These are phyloP conservation scores for Cystoisospora suis DNA, from an alignment of 169 alveolate species.

Conservation along the genomic window DNA sequence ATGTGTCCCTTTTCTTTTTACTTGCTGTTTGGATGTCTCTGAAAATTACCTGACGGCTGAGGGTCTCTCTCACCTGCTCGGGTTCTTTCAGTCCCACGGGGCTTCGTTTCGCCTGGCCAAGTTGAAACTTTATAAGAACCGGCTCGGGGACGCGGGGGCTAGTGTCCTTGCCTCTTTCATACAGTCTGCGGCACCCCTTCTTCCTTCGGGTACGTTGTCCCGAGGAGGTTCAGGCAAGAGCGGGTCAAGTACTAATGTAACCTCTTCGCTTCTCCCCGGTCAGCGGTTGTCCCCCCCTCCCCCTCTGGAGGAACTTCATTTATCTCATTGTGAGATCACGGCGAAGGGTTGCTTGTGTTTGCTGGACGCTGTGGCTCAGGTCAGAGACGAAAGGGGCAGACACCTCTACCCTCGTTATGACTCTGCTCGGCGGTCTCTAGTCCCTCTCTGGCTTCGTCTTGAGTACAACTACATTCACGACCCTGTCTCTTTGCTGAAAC, in stretches of 20 bases:
- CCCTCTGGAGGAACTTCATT: slow-evolving; percentile 44
- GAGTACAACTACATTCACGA: slow-evolving; percentile 44
- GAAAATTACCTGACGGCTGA: slow-evolving; percentile 26
- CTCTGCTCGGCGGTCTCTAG: not conserved
- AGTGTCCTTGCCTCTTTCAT: slow-evolving; percentile 41
- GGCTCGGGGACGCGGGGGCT: slow-evolving; percentile 43
- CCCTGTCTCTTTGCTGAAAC: slow-evolving; percentile 5
- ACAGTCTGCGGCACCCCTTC: not conserved
- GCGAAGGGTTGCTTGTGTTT: slow-evolving; percentile 34
- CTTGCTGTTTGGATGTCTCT: slow-evolving; percentile 32
- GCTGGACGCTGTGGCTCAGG: slow-evolving; percentile 54
- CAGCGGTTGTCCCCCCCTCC: not conserved
- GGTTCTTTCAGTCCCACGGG: not conserved
- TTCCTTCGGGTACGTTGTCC: not conserved
- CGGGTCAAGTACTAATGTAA: not conserved
- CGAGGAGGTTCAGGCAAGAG: no score
- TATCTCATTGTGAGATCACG: slow-evolving; percentile 47
- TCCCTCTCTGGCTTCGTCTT: slow-evolving; percentile 59
- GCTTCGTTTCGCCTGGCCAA: not conserved
- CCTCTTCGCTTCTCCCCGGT: not conserved
- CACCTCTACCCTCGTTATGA: slow-evolving; percentile 45
- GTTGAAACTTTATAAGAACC: slow-evolving; percentile 35
- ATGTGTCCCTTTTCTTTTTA: not conserved
- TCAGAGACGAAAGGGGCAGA: slow-evolving; percentile 6
- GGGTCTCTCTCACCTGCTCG: slow-evolving; percentile 26